Conservation (phyloP, 805 yeast species). For the Starmera quercuum region DNA sequence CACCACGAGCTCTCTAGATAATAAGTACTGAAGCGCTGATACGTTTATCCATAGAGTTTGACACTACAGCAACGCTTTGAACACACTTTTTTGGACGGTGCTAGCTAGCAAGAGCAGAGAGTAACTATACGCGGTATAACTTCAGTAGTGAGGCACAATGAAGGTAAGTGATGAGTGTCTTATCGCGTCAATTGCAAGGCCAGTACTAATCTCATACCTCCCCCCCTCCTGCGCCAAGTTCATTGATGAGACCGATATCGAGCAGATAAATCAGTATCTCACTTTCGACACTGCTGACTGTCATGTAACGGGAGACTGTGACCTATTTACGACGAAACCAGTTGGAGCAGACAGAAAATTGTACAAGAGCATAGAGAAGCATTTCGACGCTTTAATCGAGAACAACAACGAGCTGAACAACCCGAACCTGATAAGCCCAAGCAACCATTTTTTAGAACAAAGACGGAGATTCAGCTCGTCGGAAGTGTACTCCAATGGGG, state of each 20-base stretch:
- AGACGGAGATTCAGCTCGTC: constrained; percentile 29
- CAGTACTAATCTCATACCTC: too few species aligned
- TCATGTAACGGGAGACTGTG: constrained; percentile 82
- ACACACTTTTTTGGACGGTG: too few species aligned
- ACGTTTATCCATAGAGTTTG: too few species aligned
- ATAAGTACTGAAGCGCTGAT: too few species aligned
- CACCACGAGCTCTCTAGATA: too few species aligned
- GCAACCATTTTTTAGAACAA: constrained; percentile 29
- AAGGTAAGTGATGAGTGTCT: too few species aligned
- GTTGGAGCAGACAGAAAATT: constrained; percentile 85
- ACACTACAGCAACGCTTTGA: too few species aligned
- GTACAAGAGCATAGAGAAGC: constrained; percentile 80
- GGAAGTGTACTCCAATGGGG: constrained; percentile 3
- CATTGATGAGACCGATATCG: constrained; percentile 90
- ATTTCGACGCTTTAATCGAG: constrained; percentile 46
- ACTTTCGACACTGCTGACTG: constrained; percentile 71
- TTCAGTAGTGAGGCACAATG: too few species aligned
- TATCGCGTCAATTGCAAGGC: too few species aligned
- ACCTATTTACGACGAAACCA: constrained; percentile 89
- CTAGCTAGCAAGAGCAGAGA: too few species aligned
- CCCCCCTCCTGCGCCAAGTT: constrained; percentile 43
- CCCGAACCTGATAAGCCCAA: constrained; percentile 5
- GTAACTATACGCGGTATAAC: too few species aligned
- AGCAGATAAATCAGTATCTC: constrained; percentile 78
- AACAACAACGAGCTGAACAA: constrained; percentile 17